These are phyloP conservation scores for Alnus glutinosa DNA, from an alignment of 306 rosid species.

Conservation along the genomic window DNA sequence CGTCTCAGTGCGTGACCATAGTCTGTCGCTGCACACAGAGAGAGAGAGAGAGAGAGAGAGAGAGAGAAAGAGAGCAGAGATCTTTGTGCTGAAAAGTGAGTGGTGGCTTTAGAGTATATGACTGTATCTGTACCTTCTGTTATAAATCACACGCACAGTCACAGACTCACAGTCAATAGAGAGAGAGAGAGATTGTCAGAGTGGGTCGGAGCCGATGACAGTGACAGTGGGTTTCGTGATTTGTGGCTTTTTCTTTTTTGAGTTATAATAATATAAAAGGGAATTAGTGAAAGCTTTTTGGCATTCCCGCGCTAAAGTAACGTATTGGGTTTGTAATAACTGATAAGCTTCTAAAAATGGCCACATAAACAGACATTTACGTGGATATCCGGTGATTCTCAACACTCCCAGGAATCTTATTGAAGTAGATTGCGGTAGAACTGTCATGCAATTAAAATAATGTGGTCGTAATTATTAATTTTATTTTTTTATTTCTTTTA, in stretches of 20 bases:
- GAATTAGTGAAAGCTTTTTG: background rate
- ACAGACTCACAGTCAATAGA: background rate
- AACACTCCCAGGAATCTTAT: too few relatives aligned
- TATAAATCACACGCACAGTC: too few relatives aligned
- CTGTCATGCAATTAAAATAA: too few relatives aligned
- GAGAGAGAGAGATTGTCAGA: background rate
- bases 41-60: background rate
- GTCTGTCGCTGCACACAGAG: background rate
- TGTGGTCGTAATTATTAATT: too few relatives aligned
- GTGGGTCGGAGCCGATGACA: conserved; percentile 17
- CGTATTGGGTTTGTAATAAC: too few relatives aligned
- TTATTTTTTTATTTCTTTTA: too few relatives aligned
- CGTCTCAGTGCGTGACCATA: background rate
- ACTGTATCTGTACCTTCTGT: background rate
- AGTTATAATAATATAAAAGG: background rate
- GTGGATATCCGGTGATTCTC: too few relatives aligned
- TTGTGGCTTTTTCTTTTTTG: background rate
- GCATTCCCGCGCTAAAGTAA: background rate
- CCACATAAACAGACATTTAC: too few relatives aligned
- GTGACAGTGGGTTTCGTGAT: conserved; percentile 10
- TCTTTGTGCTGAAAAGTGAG: background rate
- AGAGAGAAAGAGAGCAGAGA: background rate
- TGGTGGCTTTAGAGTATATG: background rate
- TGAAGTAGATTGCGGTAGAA: too few relatives aligned
- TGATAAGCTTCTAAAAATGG: too few relatives aligned